Evolutionary conservation across 495 filamentous ascomycete species (phyloP), one percentile per base, ranked within the genome.

Genomic region (Penicillium atrosanguineum): DNA sequence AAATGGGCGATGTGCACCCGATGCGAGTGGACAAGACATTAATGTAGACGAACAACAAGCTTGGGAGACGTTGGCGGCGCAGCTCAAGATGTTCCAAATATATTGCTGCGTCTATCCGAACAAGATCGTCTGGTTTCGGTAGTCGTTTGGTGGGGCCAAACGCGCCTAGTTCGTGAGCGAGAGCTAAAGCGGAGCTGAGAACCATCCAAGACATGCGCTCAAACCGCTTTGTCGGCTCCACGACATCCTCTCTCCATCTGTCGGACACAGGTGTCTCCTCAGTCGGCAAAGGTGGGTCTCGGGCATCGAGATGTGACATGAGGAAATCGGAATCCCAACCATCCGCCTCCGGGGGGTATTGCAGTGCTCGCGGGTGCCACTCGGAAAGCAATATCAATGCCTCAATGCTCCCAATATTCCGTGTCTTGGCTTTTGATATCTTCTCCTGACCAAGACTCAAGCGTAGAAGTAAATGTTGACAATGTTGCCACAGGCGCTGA

Each of bases 141-240:
- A 42, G 7, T 15, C 15, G 19, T 15, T 31, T 16, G 16, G 25
- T 55, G 3, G 58, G 44, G 34, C 68, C 61, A 56, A 76, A 74
- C 6, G 69, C 50, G 1, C 68, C 69, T 3, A 74, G 57, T 52
- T 74, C 73, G 46, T 76, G 69, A 4, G 70, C 66, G 9, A 76
- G 63, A 4, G 69, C 66, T 19, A 74, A 41, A 3, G 70, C 71
- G 43, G 63, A 64, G 26, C 69, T 66, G 37, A 76, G 57, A 34
- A 64, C 39, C 68, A 74, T 74, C 72, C 72, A 77, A 1, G 72
- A 70, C 71, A 75, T 75, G 4, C 68, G 65, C 40, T 74, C 74
- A 4, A 65, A 67, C 41, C 70, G 57, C 36, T 66, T 70, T 5
- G 71, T 67, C 0, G 71, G 73, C 52, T 77, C 73, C 21, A 75